These are phyloP conservation scores for Artemisia annua DNA, from an alignment of 129 eudicot genomes.

Conservation along the genomic window DNA sequence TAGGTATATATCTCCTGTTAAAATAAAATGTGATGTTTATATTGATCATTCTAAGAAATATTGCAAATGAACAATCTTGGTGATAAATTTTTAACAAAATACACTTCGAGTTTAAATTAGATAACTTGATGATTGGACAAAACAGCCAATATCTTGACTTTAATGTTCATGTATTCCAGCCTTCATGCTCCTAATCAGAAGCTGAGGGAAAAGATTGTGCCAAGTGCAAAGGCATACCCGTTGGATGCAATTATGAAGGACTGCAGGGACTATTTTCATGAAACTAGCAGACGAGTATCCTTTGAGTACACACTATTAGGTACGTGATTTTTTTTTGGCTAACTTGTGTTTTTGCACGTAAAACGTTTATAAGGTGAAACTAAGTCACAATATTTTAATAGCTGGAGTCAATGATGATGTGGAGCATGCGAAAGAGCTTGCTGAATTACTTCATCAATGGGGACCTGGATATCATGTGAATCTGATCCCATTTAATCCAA, in stretches of 20 bases:
- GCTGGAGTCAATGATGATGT: constrained; percentile 95
- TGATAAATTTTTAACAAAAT: neutral
- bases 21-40: neutral
- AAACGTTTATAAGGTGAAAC: neutral
- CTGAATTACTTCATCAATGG: constrained; percentile 89
- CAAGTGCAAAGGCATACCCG: constrained; percentile 98
- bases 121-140: neutral
- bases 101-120: neutral
- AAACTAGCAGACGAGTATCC: constrained; percentile 93
- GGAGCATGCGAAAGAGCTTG: constrained; percentile 88
- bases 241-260: constrained; percentile 93
- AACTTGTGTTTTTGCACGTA: constrained; percentile 14
- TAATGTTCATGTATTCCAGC: constrained; percentile 44
- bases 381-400: constrained; percentile 34
- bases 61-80: constrained; percentile 1
- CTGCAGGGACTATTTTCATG: constrained; percentile 85
- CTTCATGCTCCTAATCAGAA: constrained; percentile 98
- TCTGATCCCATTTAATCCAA: constrained; percentile 88
- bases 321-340: constrained; percentile 29
- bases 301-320: constrained; percentile 97
- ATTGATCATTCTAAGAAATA: neutral
- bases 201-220: constrained; percentile 87
- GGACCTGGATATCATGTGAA: constrained; percentile 97
- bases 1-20: neutral
- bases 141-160: neutral